A percentile compares a stretch with the other conserved stretches of the same genome.
Conservation (phyloP, 139 green algal genomes). For the Chlamydomonas incerta region DNA sequence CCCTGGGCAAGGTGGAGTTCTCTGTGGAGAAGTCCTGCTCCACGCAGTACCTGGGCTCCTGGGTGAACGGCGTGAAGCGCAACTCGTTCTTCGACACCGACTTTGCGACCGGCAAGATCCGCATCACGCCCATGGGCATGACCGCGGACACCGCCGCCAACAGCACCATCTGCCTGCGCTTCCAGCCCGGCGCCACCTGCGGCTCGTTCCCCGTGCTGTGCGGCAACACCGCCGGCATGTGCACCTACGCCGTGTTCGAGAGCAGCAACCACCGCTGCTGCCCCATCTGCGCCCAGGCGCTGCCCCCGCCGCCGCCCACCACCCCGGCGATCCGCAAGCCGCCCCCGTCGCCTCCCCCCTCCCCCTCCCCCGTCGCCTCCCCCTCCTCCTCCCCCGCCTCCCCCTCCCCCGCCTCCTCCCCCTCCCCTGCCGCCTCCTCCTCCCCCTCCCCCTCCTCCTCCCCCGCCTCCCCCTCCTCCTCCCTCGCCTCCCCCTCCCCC, state of each 20-base stretch:
- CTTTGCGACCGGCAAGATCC: slow-evolving; percentile 28
- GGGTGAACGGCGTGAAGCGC: background rate
- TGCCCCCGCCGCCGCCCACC: slow-evolving; percentile 21
- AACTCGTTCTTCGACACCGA: slow-evolving; percentile 15
- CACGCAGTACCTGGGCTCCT: background rate
- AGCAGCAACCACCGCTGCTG: slow-evolving; percentile 43
- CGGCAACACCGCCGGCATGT: background rate
- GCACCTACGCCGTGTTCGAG: slow-evolving; percentile 43
- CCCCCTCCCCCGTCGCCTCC: slow-evolving; percentile 22
- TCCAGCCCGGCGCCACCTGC: background rate
- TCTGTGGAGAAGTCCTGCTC: slow-evolving; percentile 12
- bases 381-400: background rate
- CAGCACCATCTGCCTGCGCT: slow-evolving; percentile 3
- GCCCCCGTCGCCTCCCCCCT: slow-evolving; percentile 14
- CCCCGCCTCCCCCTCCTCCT: background rate
- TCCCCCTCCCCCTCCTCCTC: background rate
- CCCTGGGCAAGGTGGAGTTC: slow-evolving; percentile 36
- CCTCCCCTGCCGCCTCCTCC: background rate
- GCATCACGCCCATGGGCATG: slow-evolving; percentile 27
- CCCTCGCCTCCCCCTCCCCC: background rate
- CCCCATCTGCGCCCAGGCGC: slow-evolving; percentile 25
- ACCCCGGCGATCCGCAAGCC: background rate
- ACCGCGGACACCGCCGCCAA: slow-evolving; percentile 5
- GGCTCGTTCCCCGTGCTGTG: background rate
- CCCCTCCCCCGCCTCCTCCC: background rate